Evolutionary conservation across 2,329 filamentous ascomycete species (phyloP).

Genomic region (Parastagonospora nodorum): DNA sequence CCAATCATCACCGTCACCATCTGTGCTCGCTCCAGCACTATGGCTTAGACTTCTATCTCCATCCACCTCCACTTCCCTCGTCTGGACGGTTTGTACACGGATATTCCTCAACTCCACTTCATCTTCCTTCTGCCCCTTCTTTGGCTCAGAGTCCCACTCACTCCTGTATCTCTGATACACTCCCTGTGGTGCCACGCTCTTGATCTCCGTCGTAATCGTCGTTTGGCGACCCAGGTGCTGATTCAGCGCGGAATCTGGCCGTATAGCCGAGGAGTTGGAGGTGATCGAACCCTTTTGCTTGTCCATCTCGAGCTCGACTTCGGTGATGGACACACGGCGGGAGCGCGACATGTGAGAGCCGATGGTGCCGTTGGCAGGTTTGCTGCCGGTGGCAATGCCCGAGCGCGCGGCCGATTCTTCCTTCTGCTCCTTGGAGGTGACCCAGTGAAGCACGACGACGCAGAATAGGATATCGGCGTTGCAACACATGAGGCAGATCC

Average conservation of each 20-base stretch:
- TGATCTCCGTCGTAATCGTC: conserved; percentile 13
- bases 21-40: too few species aligned
- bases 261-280: too few species aligned
- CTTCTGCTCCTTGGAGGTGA: conserved; percentile 45
- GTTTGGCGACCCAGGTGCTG: neutral
- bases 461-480: conserved; percentile 68
- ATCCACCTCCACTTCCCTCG: conserved; percentile 13
- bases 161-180: neutral
- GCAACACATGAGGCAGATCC: conserved; percentile 70
- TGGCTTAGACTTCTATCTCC: neutral
- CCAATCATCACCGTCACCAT: too few species aligned
- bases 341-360: neutral
- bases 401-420: neutral
- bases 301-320: neutral
- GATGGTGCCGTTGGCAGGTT: neutral
- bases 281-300: neutral
- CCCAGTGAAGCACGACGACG: conserved; percentile 66
- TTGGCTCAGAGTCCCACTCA: neutral
- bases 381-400: neutral
- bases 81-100: conserved; percentile 18
- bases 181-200: neutral
- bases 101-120: conserved; percentile 25
- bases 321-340: neutral
- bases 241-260: neutral
- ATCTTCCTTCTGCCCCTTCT: conserved; percentile 8